These are phyloP conservation scores for Rhodotorula graminis DNA, from an alignment of 768 basidiomycete genomes.

Conservation along the genomic window DNA sequence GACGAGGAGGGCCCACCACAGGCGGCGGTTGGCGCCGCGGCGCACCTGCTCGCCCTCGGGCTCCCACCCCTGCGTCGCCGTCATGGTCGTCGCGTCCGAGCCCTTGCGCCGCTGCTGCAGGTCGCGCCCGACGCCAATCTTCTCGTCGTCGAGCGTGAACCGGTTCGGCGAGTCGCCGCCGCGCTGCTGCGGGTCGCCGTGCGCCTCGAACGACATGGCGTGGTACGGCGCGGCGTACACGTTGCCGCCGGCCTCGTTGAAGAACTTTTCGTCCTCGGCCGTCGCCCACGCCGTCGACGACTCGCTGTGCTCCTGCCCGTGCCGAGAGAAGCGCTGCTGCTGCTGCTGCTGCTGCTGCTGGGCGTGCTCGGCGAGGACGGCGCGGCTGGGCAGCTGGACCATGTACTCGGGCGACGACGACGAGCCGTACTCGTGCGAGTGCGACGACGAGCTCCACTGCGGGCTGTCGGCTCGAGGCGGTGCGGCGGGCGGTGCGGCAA, in stretches of 20 bases:
- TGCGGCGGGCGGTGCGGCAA: conserved; percentile 9
- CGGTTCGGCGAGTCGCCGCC: conserved; percentile 4
- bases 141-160: conserved; percentile 33
- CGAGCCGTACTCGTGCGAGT: not conserved
- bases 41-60: not conserved
- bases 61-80: not conserved
- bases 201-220: not conserved
- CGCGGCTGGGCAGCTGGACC: conserved; percentile 15
- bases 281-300: conserved; percentile 13
- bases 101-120: not conserved
- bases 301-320: conserved; percentile 3
- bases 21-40: conserved; percentile 7
- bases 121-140: not conserved
- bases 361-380: not conserved
- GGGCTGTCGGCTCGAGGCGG: not conserved
- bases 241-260: not conserved
- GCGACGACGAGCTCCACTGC: not conserved
- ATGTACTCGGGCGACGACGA: not conserved
- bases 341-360: not conserved
- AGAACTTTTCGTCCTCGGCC: conserved; percentile 19
- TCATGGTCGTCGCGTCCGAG: not conserved
- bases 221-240: conserved; percentile 8
- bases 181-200: not conserved
- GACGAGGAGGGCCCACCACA: conserved; percentile 7
- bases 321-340: not conserved